A percentile compares a stretch with the other conserved stretches of the same genome.
phyloP scores from a whole-genome alignment of 495 filamentous ascomycete species.

The Podospora comata region DNA sequence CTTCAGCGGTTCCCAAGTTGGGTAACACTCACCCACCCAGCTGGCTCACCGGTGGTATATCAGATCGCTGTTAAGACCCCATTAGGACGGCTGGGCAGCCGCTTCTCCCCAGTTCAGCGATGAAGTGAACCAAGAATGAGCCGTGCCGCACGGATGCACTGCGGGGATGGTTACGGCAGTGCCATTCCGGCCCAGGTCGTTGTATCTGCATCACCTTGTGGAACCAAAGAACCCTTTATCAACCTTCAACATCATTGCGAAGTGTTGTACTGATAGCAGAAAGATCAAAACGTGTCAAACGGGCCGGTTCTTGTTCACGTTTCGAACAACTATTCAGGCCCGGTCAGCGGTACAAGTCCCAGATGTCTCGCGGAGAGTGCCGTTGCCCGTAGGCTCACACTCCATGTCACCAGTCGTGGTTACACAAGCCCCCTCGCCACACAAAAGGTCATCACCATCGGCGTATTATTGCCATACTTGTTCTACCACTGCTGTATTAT shows the following conservation, averaged over 20 bases:
- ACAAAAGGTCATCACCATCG: background rate
- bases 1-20: background rate
- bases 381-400: background rate
- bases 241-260: background rate
- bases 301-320: background rate
- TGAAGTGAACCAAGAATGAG: background rate
- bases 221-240: background rate
- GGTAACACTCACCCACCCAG: constrained; percentile 5
- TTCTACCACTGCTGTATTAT: background rate
- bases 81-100: background rate
- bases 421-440: background rate
- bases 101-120: constrained; percentile 2
- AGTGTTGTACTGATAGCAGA: background rate
- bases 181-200: background rate
- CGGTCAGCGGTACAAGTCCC: background rate
- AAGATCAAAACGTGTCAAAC: background rate
- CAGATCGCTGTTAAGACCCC: background rate
- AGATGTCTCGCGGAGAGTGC: background rate
- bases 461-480: background rate
- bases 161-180: constrained; percentile 1
- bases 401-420: background rate
- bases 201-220: background rate
- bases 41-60: background rate
- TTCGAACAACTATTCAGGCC: background rate
- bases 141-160: background rate